Evolutionary conservation across 495 filamentous ascomycete species (phyloP).

Genomic region (Xylaria palmicola): DNA sequence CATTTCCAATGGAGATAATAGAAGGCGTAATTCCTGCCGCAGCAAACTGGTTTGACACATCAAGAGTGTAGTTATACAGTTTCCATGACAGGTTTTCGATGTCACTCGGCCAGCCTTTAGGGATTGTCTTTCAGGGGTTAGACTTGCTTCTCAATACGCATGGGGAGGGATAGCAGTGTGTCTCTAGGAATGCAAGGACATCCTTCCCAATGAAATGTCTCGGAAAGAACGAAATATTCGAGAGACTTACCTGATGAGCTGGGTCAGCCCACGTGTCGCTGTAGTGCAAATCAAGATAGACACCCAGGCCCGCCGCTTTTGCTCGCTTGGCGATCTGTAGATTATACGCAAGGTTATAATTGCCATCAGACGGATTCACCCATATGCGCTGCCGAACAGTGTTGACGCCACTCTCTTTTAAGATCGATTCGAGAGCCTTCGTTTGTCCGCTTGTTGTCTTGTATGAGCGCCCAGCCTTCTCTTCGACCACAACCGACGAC

Average conservation of each 20-base stretch:
- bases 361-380: conserved; percentile 66
- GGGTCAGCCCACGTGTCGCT: conserved; percentile 63
- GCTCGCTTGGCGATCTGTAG: conserved; percentile 63
- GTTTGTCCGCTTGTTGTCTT: conserved; percentile 53
- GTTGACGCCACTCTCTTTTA: conserved; percentile 64
- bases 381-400: conserved; percentile 71
- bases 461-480: conserved; percentile 59
- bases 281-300: conserved; percentile 71
- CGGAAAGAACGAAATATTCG: neutral
- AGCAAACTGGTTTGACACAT: conserved; percentile 60
- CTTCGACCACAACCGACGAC: conserved; percentile 66
- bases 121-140: conserved; percentile 41
- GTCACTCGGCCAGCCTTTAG: conserved; percentile 59
- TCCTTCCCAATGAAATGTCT: neutral
- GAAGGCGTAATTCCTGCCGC: conserved; percentile 52
- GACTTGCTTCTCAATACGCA: neutral
- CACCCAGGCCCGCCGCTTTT: conserved; percentile 59
- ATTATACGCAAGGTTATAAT: conserved; percentile 70
- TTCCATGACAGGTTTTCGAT: conserved; percentile 58
- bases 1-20: conserved; percentile 69
- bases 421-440: conserved; percentile 61
- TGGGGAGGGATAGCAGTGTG: neutral
- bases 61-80: conserved; percentile 65
- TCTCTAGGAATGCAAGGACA: neutral
- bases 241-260: conserved; percentile 32